Percentiles rank a stretch among this genome's conserved stretches.
phyloP scores from a whole-genome alignment of 768 basidiomycete genomes.

The Tulasnella sp. region DNA sequence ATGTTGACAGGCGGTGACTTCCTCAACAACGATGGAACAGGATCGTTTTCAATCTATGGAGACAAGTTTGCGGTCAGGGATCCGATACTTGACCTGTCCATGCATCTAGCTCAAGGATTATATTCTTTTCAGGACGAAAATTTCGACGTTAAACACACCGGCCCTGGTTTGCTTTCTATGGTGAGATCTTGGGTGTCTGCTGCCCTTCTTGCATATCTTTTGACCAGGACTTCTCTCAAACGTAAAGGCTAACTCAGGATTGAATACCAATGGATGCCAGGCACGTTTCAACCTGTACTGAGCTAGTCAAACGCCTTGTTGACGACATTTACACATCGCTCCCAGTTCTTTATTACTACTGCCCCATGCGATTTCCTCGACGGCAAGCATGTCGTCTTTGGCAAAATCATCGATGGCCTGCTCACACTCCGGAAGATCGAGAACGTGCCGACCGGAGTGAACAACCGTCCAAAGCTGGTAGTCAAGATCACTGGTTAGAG shows the following conservation, averaged over 20 bases:
- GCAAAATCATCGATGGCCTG: slow-evolving; percentile 84
- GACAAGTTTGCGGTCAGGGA: slow-evolving; percentile 73
- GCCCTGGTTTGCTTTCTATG: slow-evolving; percentile 85
- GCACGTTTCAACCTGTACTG: slow-evolving; percentile 28
- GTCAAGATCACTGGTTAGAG: slow-evolving; percentile 81
- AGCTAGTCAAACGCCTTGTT: neutral
- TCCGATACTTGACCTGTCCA: neutral
- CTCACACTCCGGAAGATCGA: slow-evolving; percentile 93
- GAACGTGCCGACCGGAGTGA: slow-evolving; percentile 83
- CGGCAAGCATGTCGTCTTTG: slow-evolving; percentile 89
- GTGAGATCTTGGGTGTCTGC: slow-evolving; percentile 28
- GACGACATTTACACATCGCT: neutral
- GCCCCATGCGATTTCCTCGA: slow-evolving; percentile 93
- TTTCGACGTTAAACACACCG: slow-evolving; percentile 79
- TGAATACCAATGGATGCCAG: slow-evolving; percentile 90
- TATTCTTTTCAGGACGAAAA: slow-evolving; percentile 66
- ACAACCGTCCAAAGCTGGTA: slow-evolving; percentile 77
- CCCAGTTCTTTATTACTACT: slow-evolving; percentile 92
- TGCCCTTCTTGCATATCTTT: neutral
- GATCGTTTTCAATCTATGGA: slow-evolving; percentile 93
- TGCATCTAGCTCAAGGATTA: neutral
- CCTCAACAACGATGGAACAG: slow-evolving; percentile 87
- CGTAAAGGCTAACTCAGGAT: slow-evolving; percentile 91
- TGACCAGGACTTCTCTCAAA: slow-evolving; percentile 18
- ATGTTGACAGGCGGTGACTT: slow-evolving; percentile 80